These are phyloP conservation scores for Astragalus glycyphyllos DNA, from an alignment of 306 rosid species.

Conservation along the genomic window DNA sequence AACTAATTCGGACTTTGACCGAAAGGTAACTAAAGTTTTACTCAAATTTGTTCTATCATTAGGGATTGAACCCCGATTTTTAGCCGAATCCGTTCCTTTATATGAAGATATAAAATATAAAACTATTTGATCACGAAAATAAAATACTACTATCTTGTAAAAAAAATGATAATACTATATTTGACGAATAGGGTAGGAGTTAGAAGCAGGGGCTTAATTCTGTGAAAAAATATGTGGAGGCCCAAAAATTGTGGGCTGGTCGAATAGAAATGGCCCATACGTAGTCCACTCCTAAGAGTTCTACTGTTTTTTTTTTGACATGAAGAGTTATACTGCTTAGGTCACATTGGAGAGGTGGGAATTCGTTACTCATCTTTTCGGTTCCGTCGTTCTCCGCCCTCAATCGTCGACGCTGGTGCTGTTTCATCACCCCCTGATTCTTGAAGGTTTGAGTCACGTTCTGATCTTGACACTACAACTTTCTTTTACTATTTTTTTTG, in stretches of 20 bases:
- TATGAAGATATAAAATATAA: too few relatives aligned
- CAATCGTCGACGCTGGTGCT: conserved; percentile 25
- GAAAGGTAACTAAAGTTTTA: too few relatives aligned
- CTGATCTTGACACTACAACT: not conserved
- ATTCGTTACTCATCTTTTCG: not conserved
- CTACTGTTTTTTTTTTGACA: too few relatives aligned
- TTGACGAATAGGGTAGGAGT: not conserved
- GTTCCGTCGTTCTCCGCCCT: conserved; percentile 33
- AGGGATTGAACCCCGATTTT: too few relatives aligned
- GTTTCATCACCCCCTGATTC: conserved; percentile 15
- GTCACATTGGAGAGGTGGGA: conserved; percentile 28
- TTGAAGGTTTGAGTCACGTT: not conserved
- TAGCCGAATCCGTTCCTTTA: too few relatives aligned
- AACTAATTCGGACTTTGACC: too few relatives aligned
- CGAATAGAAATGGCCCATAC: not conserved
- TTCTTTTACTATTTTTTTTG: not conserved
- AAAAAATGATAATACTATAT: too few relatives aligned
- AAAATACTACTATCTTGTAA: too few relatives aligned
- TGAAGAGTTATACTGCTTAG: conserved; percentile 21
- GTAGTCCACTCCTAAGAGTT: not conserved
- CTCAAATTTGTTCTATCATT: too few relatives aligned
- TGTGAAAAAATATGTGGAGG: not conserved
- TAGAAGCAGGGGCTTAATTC: not conserved
- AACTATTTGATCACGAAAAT: too few relatives aligned
- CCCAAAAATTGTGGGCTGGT: not conserved